Evolutionary conservation across 495 filamentous ascomycete genomes (phyloP).

Genomic region (Penicillium daleae): DNA sequence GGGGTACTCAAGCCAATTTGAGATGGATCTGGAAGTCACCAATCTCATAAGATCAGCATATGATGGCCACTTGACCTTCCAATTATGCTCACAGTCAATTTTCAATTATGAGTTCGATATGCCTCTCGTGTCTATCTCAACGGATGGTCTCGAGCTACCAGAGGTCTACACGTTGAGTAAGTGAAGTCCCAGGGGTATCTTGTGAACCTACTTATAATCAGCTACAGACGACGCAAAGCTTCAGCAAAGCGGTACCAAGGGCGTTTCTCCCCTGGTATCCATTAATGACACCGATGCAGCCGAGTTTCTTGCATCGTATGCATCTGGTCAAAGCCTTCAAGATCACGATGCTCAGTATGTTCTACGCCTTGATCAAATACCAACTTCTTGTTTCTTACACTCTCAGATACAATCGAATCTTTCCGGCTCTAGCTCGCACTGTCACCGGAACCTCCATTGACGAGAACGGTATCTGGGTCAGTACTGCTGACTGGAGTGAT

Average conservation of each 20-base stretch:
- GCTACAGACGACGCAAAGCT: constrained; percentile 27
- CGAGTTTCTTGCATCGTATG: constrained; percentile 27
- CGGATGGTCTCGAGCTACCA: constrained; percentile 41
- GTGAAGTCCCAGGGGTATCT: not conserved
- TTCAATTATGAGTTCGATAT: constrained; percentile 28
- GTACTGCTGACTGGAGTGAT: constrained; percentile 29
- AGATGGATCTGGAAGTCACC: constrained; percentile 52
- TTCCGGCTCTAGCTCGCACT: constrained; percentile 30
- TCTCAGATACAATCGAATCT: constrained; percentile 32
- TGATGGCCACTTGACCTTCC: constrained; percentile 51
- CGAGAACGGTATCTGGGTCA: constrained; percentile 30
- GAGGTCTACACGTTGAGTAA: constrained; percentile 37
- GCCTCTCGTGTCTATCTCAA: constrained; percentile 42
- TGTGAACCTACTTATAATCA: not conserved
- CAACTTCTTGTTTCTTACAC: constrained; percentile 7
- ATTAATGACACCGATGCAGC: constrained; percentile 41
- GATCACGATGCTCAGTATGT: constrained; percentile 46
- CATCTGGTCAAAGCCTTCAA: constrained; percentile 29
- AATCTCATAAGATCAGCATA: constrained; percentile 47
- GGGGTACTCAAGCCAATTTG: constrained; percentile 51
- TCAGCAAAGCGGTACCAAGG: constrained; percentile 12
- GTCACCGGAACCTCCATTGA: constrained; percentile 26
- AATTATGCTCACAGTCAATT: constrained; percentile 35
- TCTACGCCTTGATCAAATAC: not conserved
- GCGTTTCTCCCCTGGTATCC: constrained; percentile 32